Percentiles rank a stretch among this genome's conserved stretches.
These are phyloP conservation scores for Gastrolobium bilobum DNA, from an alignment of 306 rosid genomes.

Conservation along the genomic window DNA sequence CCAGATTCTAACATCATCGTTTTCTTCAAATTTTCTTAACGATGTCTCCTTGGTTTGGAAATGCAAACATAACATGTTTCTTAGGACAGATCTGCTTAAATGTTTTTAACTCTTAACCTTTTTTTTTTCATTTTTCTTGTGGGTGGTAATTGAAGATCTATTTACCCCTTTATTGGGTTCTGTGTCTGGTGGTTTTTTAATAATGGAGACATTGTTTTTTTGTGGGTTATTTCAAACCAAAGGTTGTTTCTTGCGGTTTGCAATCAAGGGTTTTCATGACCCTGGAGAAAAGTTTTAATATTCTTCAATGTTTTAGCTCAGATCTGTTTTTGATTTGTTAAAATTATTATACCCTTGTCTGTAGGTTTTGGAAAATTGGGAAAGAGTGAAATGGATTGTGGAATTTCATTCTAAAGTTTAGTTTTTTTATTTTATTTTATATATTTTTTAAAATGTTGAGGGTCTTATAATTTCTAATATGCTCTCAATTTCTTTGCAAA, in stretches of 20 bases:
- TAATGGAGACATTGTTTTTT: conserved; percentile 6
- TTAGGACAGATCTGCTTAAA: conserved; percentile 49
- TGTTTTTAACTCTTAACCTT: neutral
- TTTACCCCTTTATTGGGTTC: neutral
- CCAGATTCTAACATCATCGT: neutral
- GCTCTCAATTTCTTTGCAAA: neutral
- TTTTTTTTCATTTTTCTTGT: neutral
- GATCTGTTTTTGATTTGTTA: conserved; percentile 57
- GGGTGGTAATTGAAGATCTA: conserved; percentile 12
- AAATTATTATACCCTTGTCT: neutral
- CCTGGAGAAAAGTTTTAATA: neutral
- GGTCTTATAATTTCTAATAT: neutral
- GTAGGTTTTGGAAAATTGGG: conserved; percentile 23
- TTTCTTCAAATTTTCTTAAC: neutral
- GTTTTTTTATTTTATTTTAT: neutral
- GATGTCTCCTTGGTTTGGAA: neutral
- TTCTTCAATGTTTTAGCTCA: conserved; percentile 38
- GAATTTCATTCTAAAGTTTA: neutral
- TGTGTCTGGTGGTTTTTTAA: neutral
- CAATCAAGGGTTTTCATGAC: conserved; percentile 4
- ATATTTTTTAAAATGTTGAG: neutral
- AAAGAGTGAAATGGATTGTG: conserved; percentile 18
- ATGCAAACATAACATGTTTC: conserved; percentile 4
- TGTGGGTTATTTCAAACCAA: conserved; percentile 3
- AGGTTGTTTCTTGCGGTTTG: neutral